Base-by-base conservation (phyloP, 2,329 filamentous ascomycete genomes). In the Huntiella omanensis region DNA sequence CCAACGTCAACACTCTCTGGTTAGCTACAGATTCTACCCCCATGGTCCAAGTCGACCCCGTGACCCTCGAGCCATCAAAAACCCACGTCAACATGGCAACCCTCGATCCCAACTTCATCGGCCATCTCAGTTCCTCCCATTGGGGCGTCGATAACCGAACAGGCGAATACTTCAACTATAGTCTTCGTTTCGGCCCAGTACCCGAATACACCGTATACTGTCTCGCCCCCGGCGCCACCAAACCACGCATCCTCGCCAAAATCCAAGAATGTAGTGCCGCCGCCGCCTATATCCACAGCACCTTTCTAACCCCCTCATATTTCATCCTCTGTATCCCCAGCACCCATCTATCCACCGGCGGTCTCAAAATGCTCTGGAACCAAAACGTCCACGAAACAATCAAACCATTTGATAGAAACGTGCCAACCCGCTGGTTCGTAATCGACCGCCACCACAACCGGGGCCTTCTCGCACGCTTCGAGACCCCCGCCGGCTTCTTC, bases 151-250 rank as follows among this genome's bases (percentile, higher is more conserved):
- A 91, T 56, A 80, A 79, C 0, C 59, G 62, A 0, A 86, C 77
- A 0, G 83, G 84, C 5, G 83, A 91, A 52, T 56, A 83, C 5
- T 88, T 74, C 67, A 92, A 91, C 60, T 88, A 74, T 62, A 92
- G 92, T 55, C 70, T 87, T n/a, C 68, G 75, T 0, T 58, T 83
- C 13, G 77, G 75, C 0, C 60, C 57, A 0, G 57, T 56, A 0
- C 59, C 72, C 1, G 73, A 67, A 0, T 91, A 88, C 56, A 75
- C 80, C 12, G 56, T 91, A 12, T 91, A 87, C 58, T 63, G 69
- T 1, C 71, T 75, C 2, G 4, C 40, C 77, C 70, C 13, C 71
- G 75, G 0, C 57, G 66, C 0, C 79, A 74, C 0, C 80, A 63
- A 73, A 46, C 83, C 81, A 0, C 70, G 75, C 0, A 77, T 91